These are phyloP conservation scores for Desmodesmus armatus DNA, from an alignment of 139 green algal genomes.

Conservation along the genomic window DNA sequence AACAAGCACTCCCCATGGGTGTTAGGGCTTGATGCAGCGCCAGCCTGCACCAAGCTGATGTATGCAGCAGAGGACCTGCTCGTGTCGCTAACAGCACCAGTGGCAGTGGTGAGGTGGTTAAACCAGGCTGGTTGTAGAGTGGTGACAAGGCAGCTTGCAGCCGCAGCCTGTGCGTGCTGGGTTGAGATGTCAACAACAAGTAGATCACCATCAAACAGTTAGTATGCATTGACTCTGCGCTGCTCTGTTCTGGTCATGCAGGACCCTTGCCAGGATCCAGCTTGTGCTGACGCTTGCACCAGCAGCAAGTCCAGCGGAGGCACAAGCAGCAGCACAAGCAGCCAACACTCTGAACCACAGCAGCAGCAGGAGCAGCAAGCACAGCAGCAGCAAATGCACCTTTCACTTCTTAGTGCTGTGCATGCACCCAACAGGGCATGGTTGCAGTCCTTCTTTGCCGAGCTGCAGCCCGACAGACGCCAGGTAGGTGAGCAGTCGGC, in stretches of 20 bases:
- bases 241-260: too few relatives aligned
- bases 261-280: too few relatives aligned
- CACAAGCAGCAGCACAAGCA: slow-evolving; percentile 16
- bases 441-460: slow-evolving; percentile 60
- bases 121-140: too few relatives aligned
- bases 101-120: not conserved
- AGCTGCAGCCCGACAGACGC: slow-evolving; percentile 52
- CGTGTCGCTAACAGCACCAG: not conserved
- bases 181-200: not conserved
- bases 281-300: not conserved
- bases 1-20: slow-evolving; percentile 17
- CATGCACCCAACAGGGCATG: slow-evolving; percentile 35
- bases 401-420: slow-evolving; percentile 45
- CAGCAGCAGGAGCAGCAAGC: not conserved
- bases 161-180: not conserved
- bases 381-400: not conserved
- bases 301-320: not conserved
- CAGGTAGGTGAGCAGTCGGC: slow-evolving; percentile 55
- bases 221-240: not conserved
- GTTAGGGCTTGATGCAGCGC: not conserved
- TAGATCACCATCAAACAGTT: not conserved
- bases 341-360: not conserved
- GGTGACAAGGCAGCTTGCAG: not conserved
- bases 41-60: slow-evolving; percentile 29
- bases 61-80: slow-evolving; percentile 44